Evolutionary conservation across 306 rosid genomes (phyloP).

Genomic region (Glycyrrhiza uralensis): DNA sequence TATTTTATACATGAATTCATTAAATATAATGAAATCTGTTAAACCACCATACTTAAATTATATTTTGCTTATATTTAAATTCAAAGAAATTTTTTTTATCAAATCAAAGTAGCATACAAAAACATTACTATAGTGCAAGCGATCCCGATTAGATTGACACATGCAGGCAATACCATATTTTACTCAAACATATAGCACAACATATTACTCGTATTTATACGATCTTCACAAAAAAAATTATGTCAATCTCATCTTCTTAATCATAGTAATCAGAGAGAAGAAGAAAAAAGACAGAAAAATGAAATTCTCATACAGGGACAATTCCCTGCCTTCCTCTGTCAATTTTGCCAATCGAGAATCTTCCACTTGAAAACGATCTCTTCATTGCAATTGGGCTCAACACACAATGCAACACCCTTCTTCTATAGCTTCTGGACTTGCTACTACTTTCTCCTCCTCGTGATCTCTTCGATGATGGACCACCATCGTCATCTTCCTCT

Average conservation of each 20-base stretch:
- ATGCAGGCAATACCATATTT: no score
- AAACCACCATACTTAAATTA: no score
- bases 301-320: slow-evolving; percentile 36
- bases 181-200: no score
- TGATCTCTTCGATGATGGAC: slow-evolving; percentile 52
- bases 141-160: no score
- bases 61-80: no score
- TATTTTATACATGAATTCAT: no score
- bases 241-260: background rate
- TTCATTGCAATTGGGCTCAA: slow-evolving; percentile 62
- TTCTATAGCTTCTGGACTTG: slow-evolving; percentile 33
- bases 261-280: background rate
- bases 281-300: background rate
- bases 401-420: slow-evolving; percentile 46
- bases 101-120: no score
- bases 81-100: no score
- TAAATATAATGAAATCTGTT: no score
- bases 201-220: no score
- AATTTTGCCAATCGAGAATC: slow-evolving; percentile 43
- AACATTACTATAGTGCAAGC: no score
- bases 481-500: slow-evolving; percentile 35
- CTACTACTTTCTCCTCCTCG: slow-evolving; percentile 37
- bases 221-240: no score
- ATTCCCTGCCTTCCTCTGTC: slow-evolving; percentile 39
- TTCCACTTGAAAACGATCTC: slow-evolving; percentile 70